These are phyloP conservation scores for Capsella rubella DNA, from an alignment of 441 rosid genomes.

Conservation along the genomic window DNA sequence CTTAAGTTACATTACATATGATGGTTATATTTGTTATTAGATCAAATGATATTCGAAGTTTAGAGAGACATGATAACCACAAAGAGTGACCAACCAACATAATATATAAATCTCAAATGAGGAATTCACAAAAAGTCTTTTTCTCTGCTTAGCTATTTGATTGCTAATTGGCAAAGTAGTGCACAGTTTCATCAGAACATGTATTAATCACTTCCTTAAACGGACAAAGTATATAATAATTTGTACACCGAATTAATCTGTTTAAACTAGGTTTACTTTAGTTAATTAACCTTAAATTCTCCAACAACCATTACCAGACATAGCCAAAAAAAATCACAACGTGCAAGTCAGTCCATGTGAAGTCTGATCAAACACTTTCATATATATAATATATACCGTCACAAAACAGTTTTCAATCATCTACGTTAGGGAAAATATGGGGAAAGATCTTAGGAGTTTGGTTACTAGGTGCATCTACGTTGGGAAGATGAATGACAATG, in stretches of 20 bases:
- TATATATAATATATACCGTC: not conserved
- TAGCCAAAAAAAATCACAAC: constrained; percentile 17
- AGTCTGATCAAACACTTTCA: not conserved
- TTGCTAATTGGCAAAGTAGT: constrained; percentile 25
- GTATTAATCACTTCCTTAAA: constrained; percentile 36
- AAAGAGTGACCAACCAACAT: constrained; percentile 26
- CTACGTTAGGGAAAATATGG: constrained; percentile 20
- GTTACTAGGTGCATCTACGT: constrained; percentile 47
- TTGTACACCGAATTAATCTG: not conserved
- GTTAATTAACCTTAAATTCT: constrained; percentile 12
- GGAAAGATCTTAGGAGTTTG: constrained; percentile 45
- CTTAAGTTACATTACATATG: not conserved
- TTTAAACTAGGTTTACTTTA: constrained; percentile 15
- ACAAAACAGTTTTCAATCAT: constrained; percentile 22
- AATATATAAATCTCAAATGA: not conserved
- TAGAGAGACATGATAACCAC: constrained; percentile 33
- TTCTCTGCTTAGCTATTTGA: not conserved
- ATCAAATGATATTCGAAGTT: not conserved
- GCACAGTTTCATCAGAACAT: constrained; percentile 43
- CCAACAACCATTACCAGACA: constrained; percentile 32
- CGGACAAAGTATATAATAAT: constrained; percentile 7
- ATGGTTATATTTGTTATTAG: not conserved
- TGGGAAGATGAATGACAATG: constrained; percentile 32
- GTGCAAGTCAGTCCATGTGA: constrained; percentile 42
- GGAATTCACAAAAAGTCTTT: not conserved